Percentiles rank a stretch among this genome's conserved stretches.
Evolutionary conservation across 2,329 filamentous ascomycete genomes (phyloP).

Genomic region (Albophoma yamanashiensis): DNA sequence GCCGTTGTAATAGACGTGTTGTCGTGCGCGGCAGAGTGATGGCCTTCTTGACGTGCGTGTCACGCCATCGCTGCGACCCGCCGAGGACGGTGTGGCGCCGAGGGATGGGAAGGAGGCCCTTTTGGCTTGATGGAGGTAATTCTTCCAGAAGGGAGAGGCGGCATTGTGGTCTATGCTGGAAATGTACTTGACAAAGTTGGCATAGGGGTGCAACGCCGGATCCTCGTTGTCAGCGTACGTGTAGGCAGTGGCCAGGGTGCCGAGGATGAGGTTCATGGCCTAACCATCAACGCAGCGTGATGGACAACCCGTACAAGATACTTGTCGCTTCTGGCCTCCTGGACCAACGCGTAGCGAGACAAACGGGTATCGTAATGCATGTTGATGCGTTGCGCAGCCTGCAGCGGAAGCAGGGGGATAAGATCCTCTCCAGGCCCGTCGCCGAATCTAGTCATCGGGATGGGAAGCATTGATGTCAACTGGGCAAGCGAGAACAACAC

Average conservation of each 20-base stretch:
- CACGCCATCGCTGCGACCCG: background rate
- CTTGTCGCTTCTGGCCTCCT: background rate
- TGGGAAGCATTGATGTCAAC: no score
- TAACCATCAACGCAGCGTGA: slow-evolving; percentile 14
- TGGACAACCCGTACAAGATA: slow-evolving; percentile 11
- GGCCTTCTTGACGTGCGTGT: background rate
- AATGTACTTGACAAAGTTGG: slow-evolving; percentile 7
- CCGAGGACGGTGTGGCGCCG: background rate
- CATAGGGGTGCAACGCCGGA: slow-evolving; percentile 1
- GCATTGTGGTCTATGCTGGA: background rate
- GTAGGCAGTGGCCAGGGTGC: slow-evolving; percentile 2
- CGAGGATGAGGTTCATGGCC: slow-evolving; percentile 3
- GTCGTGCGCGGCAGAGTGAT: background rate
- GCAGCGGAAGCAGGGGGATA: no score
- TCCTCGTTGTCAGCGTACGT: background rate
- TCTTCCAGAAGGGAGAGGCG: slow-evolving; percentile 1
- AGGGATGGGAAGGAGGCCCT: slow-evolving; percentile 2
- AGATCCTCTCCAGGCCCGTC: no score
- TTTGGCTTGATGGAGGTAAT: slow-evolving; percentile 1
- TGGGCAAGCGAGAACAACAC: no score
- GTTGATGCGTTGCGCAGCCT: background rate
- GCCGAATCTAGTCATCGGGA: no score
- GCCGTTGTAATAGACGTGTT: slow-evolving; percentile 6
- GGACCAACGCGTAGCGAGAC: background rate
- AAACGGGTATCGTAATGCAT: background rate